Percentiles rank a stretch among this genome's conserved stretches.
Conservation (phyloP, 768 basidiomycete species). For the Coprinellus aureogranulatus region DNA sequence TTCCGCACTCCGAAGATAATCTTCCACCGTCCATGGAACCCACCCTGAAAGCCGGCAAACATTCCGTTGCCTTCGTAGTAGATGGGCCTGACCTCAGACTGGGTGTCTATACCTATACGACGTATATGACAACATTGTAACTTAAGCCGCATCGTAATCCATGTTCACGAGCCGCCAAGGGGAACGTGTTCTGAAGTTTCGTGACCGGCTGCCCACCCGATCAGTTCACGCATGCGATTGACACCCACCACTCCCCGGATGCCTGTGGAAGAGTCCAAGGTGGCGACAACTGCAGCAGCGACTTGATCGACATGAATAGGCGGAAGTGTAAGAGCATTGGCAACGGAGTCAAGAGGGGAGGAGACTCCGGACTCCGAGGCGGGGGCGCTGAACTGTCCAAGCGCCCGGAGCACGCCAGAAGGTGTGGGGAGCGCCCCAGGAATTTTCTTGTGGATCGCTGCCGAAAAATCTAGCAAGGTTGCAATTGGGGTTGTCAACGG, state of each 20-base stretch:
- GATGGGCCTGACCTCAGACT: too few relatives aligned
- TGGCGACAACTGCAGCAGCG: constrained; percentile 74
- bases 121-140: too few relatives aligned
- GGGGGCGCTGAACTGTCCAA: constrained; percentile 33
- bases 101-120: too few relatives aligned
- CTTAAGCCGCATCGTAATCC: not conserved
- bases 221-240: constrained; percentile 66
- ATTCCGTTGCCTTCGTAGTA: too few relatives aligned
- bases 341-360: constrained; percentile 62
- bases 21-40: too few relatives aligned
- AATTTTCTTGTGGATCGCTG: constrained; percentile 61
- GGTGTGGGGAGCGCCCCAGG: constrained; percentile 63
- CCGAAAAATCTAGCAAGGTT: constrained; percentile 77
- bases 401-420: constrained; percentile 54
- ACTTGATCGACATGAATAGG: constrained; percentile 97
- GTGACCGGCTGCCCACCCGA: constrained; percentile 52
- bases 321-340: constrained; percentile 77
- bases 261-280: constrained; percentile 47
- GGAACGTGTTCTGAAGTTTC: not conserved
- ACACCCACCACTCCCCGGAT: constrained; percentile 70
- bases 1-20: too few relatives aligned
- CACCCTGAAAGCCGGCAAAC: too few relatives aligned
- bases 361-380: constrained; percentile 26
- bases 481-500: constrained; percentile 88
- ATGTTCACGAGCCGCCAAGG: not conserved